phyloP scores from a whole-genome alignment of 805 yeast species.

The Candida andamanensis region DNA sequence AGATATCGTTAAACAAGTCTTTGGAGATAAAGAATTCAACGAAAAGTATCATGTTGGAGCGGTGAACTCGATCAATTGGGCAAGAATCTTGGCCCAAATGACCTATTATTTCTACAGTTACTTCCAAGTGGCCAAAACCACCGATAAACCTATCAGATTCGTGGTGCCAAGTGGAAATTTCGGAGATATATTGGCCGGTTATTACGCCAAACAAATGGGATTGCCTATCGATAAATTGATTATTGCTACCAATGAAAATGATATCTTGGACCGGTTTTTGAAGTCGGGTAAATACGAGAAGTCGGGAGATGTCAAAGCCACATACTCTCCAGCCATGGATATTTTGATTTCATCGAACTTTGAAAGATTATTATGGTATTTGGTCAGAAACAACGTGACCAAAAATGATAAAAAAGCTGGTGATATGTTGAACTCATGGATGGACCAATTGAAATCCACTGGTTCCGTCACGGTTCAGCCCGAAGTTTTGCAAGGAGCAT shows the following conservation, averaged over 20 bases:
- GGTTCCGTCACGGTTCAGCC: constrained; percentile 74
- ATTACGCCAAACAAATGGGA: constrained; percentile 92
- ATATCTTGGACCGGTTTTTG: constrained; percentile 89
- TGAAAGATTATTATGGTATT: constrained; percentile 93
- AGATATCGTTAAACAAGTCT: constrained; percentile 88
- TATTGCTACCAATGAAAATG: constrained; percentile 94
- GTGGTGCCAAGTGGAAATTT: constrained; percentile 98
- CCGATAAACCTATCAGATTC: constrained; percentile 53
- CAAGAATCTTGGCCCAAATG: constrained; percentile 95
- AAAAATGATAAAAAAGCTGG: constrained; percentile 66
- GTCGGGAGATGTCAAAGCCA: constrained; percentile 68
- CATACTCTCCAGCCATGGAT: constrained; percentile 98
- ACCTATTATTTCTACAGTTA: constrained; percentile 93
- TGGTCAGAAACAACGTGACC: constrained; percentile 69
- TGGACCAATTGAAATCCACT: constrained; percentile 65
- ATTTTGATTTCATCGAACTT: constrained; percentile 92
- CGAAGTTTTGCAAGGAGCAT: constrained; percentile 61
- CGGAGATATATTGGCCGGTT: constrained; percentile 97
- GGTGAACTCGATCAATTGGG: constrained; percentile 98
- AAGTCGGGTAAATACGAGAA: constrained; percentile 83
- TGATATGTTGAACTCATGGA: constrained; percentile 63
- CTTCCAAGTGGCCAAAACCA: constrained; percentile 56
- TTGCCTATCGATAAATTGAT: constrained; percentile 81
- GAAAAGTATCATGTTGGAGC: constrained; percentile 92
- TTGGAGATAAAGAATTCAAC: constrained; percentile 86